Base-by-base conservation (phyloP, 176 grass and related monocot genomes). In the Phyllostachys edulis region DNA sequence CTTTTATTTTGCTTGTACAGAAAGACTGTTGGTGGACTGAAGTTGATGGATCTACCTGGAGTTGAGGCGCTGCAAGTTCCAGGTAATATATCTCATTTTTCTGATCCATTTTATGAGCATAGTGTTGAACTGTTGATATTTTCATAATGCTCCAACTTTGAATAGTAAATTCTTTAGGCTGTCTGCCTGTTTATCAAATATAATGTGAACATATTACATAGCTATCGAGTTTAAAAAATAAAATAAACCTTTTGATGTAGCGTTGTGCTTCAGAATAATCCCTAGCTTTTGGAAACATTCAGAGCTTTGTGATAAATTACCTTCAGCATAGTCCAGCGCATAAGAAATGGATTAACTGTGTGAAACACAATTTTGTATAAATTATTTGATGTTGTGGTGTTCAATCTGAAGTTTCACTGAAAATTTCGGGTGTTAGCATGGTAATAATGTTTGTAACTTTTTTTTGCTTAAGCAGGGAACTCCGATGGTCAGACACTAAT, bases 11-110 rank as follows among this genome's bases (percentile, higher is more conserved):
- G 15, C 40, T 55, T 86, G 63, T 77, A 32, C 82, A 98, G 96
- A 64, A 98, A 98, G 76, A 93, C 87, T 55, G 96, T 98, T 81
- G 93, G 93, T 83, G 96, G 96, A 38, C 89, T 95, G 49, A 98
- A 98, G 70, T 80, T 98, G 76, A 90, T 69, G 50, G 93, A 98
- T 90, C 91, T 98, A 83, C 96, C 93, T 82, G 96, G 96, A 49
- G 70, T 98, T 18, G 96, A 98, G 69, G 93, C 91, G 41, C 85
- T 98, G 82, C 93, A 98, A 95, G 83, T 92, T 88, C 91, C 88
- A 95, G 96, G 96, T 98, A 32, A 73, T 72, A 87, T 76, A 80
- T 71, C 59, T 50, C 17, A 32, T 41, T 75, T 54, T 81, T 86
- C 44, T 78, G 13, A 50, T 70, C 51, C 17, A 47, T 40, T 65